Base-by-base conservation (phyloP, 2,329 filamentous ascomycete genomes). In the Aspergillus latus region DNA sequence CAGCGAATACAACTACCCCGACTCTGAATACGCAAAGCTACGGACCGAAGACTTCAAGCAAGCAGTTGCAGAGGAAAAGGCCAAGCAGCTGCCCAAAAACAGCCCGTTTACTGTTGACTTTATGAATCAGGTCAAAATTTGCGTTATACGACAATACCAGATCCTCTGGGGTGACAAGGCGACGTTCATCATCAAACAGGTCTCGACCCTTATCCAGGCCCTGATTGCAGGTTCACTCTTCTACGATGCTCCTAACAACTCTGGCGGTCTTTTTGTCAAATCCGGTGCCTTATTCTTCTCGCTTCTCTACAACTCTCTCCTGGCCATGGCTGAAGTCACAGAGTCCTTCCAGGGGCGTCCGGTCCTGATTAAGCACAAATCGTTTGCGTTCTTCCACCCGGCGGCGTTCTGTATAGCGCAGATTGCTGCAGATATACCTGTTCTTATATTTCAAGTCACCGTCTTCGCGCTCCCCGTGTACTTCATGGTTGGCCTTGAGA, bases 221-320 rank as follows among this genome's bases (percentile, higher is more conserved):
- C 70, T 89, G 4, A 82, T 89, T 56, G 77, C 81, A 1, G 86
- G 86, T 5, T 88, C 85, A 0, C 76, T 89, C 3, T 89, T 89
- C 71, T 89, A 88, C 71, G 79, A 85, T 54, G 82, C 85, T 0
- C 80, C 85, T 0, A 57, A 73, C 26, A 83, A 80, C 49, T 83
- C 84, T 0, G 76, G 72, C 1, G 87, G 86, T 7, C 71, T 89
- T 0, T 89, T 89, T 67, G 66, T 82, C 62, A 88, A 88, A 63
- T 79, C 80, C 0, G 87, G 86, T 51, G 80, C 85, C 0, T 72
- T 87, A 4, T 89, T 89, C 76, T 81, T 88, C 49, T 76, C 85
- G 0, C 74, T 88, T 0, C 74, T 89, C 0, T 86, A 82, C 69
- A 85, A 88, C 34, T 54, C 52, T 54, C 71, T 89, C 6, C 66